Conservation (phyloP, 441 rosid species). For the Bocquillonia castaneifolia region DNA sequence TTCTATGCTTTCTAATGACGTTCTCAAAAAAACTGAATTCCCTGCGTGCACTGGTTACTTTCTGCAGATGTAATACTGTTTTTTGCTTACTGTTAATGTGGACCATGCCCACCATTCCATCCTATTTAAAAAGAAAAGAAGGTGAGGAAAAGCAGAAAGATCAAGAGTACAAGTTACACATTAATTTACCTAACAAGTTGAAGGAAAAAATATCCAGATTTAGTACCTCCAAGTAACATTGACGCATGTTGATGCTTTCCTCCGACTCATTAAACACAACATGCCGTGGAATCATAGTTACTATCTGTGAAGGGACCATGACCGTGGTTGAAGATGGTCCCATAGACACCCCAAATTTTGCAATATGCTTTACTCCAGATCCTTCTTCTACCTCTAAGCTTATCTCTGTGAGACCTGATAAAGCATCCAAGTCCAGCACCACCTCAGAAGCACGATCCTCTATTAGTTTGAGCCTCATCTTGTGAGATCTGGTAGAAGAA, state of each 20-base stretch:
- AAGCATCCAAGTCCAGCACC: slow-evolving; percentile 67
- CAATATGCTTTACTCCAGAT: slow-evolving; percentile 48
- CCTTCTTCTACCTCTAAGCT: slow-evolving; percentile 58
- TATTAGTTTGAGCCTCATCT: slow-evolving; percentile 49
- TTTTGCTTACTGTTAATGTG: slow-evolving; percentile 53
- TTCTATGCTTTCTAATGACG: slow-evolving; percentile 73
- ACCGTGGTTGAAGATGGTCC: slow-evolving; percentile 50
- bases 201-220: slow-evolving; percentile 2
- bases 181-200: slow-evolving; percentile 14
- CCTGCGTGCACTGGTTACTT: slow-evolving; percentile 44
- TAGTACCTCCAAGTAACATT: slow-evolving; percentile 72
- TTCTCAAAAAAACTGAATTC: slow-evolving; percentile 79
- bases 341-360: slow-evolving; percentile 74
- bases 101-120: slow-evolving; percentile 52
- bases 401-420: slow-evolving; percentile 88
- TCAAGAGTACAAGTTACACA: slow-evolving; percentile 20
- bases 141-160: slow-evolving; percentile 17
- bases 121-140: slow-evolving; percentile 38
- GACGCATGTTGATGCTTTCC: slow-evolving; percentile 64
- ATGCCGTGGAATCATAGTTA: slow-evolving; percentile 72
- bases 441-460: slow-evolving; percentile 56
- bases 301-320: slow-evolving; percentile 57
- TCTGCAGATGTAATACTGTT: slow-evolving; percentile 49
- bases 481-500: slow-evolving; percentile 57
- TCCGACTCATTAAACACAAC: slow-evolving; percentile 67